Evolutionary conservation across 257 asterid species (phyloP).

Genomic region (Craterostigma plantagineum): DNA sequence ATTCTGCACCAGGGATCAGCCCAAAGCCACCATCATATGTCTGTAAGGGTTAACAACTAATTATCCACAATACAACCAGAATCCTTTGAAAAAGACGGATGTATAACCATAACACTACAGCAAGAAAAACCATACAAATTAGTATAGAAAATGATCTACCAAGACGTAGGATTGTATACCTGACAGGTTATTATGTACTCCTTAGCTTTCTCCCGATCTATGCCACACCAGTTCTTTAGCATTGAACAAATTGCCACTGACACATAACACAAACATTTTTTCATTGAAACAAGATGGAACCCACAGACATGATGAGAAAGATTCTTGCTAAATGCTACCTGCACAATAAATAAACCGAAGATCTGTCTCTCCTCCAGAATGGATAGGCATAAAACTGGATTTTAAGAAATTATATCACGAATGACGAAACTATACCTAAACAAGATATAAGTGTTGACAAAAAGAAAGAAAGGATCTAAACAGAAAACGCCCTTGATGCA

Average conservation of each 20-base stretch:
- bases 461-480: not conserved
- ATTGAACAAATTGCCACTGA: constrained; percentile 77
- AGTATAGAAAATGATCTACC: not conserved
- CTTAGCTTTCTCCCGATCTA: constrained; percentile 67
- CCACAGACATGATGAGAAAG: constrained; percentile 5
- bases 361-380: constrained; percentile 89
- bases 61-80: constrained; percentile 1
- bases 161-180: constrained; percentile 21
- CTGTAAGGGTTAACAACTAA: constrained; percentile 30
- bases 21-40: constrained; percentile 98
- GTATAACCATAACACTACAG: too few relatives aligned
- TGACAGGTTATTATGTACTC: constrained; percentile 70
- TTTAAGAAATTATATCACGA: constrained; percentile 9
- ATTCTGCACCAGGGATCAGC: constrained; percentile 74
- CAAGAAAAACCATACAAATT: not conserved
- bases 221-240: constrained; percentile 83
- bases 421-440: constrained; percentile 1
- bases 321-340: constrained; percentile 52
- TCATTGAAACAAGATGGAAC: constrained; percentile 7
- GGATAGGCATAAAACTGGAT: constrained; percentile 81
- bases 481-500: too few relatives aligned
- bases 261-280: constrained; percentile 10
- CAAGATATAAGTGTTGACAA: not conserved
- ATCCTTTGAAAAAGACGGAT: constrained; percentile 3
- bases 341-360: constrained; percentile 94